phyloP scores from a whole-genome alignment of 176 grass and related monocot genomes.

The Rhynchospora tenuis region DNA sequence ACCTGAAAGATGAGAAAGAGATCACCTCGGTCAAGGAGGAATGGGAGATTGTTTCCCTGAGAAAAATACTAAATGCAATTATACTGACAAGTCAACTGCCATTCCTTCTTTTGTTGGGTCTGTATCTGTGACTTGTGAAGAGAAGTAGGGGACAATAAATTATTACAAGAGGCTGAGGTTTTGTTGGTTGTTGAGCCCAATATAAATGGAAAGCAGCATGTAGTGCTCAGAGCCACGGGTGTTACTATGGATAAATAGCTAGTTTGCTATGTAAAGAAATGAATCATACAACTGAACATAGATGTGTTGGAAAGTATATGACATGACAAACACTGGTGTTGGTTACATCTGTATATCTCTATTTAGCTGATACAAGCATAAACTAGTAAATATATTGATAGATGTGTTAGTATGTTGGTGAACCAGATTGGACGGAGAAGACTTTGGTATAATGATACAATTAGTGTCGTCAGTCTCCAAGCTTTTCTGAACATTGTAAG shows the following conservation, averaged over 20 bases:
- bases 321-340: neutral
- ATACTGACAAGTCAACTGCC: no score
- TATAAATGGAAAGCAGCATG: constrained; percentile 39
- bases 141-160: constrained; percentile 26
- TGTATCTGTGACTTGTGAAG: constrained; percentile 26
- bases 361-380: neutral
- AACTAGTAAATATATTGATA: neutral
- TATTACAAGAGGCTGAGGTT: constrained; percentile 38
- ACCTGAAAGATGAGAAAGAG: constrained; percentile 26
- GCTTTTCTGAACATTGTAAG: neutral
- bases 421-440: neutral
- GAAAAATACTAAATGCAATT: no score
- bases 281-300: constrained; percentile 4
- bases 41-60: no score
- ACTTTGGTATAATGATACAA: neutral
- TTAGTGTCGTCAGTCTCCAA: neutral
- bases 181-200: constrained; percentile 39
- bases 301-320: neutral
- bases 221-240: constrained; percentile 60
- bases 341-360: constrained; percentile 10
- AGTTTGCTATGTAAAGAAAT: neutral
- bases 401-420: neutral
- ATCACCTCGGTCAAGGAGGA: constrained; percentile 54
- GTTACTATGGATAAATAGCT: constrained; percentile 28
- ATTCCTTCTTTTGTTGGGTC: no score